phyloP scores from a whole-genome alignment of 345 rosid genomes.

The Aquilaria sinensis region DNA sequence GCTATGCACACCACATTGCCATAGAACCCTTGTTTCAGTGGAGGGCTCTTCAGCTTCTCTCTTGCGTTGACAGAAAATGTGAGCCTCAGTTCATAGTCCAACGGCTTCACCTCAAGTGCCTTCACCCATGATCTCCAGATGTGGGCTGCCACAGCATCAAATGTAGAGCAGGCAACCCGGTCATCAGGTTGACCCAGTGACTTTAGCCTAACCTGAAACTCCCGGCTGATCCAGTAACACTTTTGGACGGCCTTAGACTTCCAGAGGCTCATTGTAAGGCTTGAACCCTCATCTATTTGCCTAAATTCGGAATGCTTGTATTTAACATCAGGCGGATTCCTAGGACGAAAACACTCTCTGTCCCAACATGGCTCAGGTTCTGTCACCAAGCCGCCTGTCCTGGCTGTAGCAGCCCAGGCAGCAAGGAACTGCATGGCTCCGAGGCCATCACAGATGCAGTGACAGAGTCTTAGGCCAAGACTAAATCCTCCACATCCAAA shows the following conservation, averaged over 20 bases:
- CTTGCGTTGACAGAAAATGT: conserved; percentile 85
- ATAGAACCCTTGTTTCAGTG: conserved; percentile 60
- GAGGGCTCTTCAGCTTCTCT: conserved; percentile 49
- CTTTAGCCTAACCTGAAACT: conserved; percentile 63
- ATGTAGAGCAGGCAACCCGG: conserved; percentile 41
- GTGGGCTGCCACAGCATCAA: conserved; percentile 90
- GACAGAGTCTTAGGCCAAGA: conserved; percentile 81
- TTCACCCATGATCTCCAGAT: conserved; percentile 93
- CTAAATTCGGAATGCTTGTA: conserved; percentile 65
- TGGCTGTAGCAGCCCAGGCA: conserved; percentile 73
- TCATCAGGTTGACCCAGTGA: conserved; percentile 43
- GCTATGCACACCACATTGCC: conserved; percentile 85
- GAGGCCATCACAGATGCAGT: conserved; percentile 83
- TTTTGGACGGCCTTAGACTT: conserved; percentile 60
- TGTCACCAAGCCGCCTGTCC: conserved; percentile 40
- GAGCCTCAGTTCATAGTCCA: conserved; percentile 61
- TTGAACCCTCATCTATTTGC: conserved; percentile 67
- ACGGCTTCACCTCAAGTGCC: conserved; percentile 72
- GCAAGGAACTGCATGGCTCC: conserved; percentile 91
- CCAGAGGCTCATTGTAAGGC: conserved; percentile 59
- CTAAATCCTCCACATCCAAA: conserved; percentile 85
- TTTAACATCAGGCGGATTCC: conserved; percentile 55
- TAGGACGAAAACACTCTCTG: conserved; percentile 53
- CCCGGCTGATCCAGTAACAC: conserved; percentile 59
- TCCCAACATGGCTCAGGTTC: conserved; percentile 79